Conservation (phyloP, 2,329 filamentous ascomycete genomes). For the Penicillium sclerotigenum region DNA sequence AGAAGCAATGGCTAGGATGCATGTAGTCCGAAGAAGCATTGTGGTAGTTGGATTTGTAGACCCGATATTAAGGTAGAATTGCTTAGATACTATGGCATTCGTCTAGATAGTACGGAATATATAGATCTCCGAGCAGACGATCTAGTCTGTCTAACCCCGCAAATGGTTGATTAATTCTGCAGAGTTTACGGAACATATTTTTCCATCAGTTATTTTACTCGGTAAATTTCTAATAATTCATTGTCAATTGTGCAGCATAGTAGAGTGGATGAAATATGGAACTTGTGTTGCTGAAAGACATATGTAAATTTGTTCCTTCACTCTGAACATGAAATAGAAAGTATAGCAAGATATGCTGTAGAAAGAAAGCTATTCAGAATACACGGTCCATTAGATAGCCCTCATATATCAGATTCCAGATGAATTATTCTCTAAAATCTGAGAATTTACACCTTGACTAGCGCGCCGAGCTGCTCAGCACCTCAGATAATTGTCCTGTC, state of each 20-base stretch:
- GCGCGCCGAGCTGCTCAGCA: too few species aligned
- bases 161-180: slow-evolving; percentile 6
- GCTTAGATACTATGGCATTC: background rate
- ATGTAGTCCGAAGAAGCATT: background rate
- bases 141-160: slow-evolving; percentile 11
- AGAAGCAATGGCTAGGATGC: background rate
- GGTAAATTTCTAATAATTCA: too few species aligned
- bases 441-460: background rate
- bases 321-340: background rate
- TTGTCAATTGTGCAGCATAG: too few species aligned
- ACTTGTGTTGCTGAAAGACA: background rate
- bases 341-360: too few species aligned
- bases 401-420: background rate
- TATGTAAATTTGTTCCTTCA: background rate
- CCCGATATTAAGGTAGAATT: background rate
- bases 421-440: too few species aligned
- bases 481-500: background rate
- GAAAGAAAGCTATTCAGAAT: too few species aligned
- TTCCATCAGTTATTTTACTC: slow-evolving; percentile 4
- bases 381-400: too few species aligned
- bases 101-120: background rate
- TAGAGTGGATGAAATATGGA: background rate
- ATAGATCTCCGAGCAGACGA: background rate
- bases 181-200: slow-evolving; percentile 9
- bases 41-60: background rate